A percentile compares a stretch with the other conserved stretches of the same genome.
These are phyloP conservation scores for Otatea glauca DNA, from an alignment of 176 grass and related monocot species.

Conservation along the genomic window DNA sequence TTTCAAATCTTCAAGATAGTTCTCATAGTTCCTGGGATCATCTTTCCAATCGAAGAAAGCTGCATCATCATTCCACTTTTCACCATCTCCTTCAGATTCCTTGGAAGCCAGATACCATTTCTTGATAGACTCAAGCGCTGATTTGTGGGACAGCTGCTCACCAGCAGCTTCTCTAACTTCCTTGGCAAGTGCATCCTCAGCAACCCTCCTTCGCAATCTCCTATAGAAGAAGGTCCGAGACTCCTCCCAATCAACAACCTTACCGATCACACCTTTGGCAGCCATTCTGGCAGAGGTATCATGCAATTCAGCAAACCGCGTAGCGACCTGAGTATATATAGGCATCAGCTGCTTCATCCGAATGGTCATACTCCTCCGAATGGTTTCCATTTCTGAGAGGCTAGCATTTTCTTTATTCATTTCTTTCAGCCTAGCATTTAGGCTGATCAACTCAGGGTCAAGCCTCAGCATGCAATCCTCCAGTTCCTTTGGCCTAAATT, in stretches of 20 bases:
- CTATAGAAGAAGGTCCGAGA: conserved; percentile 90
- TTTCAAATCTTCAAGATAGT: conserved; percentile 72
- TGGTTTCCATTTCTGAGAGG: conserved; percentile 52
- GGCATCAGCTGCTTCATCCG: conserved; percentile 84
- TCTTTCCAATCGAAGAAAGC: conserved; percentile 91
- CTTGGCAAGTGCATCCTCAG: conserved; percentile 68
- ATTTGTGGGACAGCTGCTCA: conserved; percentile 61
- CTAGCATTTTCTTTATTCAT: conserved; percentile 45
- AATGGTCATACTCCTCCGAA: conserved; percentile 55
- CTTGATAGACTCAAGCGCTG: conserved; percentile 62
- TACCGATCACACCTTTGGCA: conserved; percentile 81
- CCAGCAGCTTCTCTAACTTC: conserved; percentile 73
- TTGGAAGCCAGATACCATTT: conserved; percentile 68
- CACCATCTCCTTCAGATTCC: conserved; percentile 29
- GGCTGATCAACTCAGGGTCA: conserved; percentile 68
- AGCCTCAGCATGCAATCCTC: conserved; percentile 90
- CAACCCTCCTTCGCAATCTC: conserved; percentile 75
- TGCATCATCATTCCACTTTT: conserved; percentile 80
- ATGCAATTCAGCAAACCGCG: conserved; percentile 90
- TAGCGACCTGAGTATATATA: conserved; percentile 92
- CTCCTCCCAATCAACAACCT: conserved; percentile 83
- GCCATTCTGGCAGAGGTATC: conserved; percentile 91
- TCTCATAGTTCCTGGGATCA: conserved; percentile 72
- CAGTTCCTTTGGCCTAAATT: conserved; percentile 87
- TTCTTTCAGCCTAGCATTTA: conserved; percentile 73